A percentile compares a stretch with the other conserved stretches of the same genome.
Conservation (phyloP, 2,329 filamentous ascomycete species). For the Ophiostoma pallidulum region DNA sequence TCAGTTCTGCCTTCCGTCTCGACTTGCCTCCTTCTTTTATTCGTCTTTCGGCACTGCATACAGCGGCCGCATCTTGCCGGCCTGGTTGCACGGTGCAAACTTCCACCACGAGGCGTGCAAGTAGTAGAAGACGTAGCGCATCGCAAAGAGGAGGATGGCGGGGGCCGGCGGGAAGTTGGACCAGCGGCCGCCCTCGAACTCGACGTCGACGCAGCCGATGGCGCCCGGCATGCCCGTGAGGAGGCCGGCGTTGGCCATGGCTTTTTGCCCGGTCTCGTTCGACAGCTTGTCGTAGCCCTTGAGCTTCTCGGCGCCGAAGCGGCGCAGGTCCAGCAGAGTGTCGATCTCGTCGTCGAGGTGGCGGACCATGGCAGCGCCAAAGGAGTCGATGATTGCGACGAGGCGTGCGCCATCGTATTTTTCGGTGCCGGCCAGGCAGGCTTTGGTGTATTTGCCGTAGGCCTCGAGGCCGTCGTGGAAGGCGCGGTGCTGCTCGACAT, state of each 20-base stretch:
- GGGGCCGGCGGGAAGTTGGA: conserved; percentile 18
- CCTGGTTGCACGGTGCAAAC: conserved; percentile 21
- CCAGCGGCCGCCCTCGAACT: conserved; percentile 26
- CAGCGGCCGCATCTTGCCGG: conserved; percentile 19
- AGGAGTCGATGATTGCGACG: conserved; percentile 25
- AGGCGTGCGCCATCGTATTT: conserved; percentile 26
- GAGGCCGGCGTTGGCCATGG: conserved; percentile 18
- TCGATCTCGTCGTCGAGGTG: conserved; percentile 33
- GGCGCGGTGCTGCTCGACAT: conserved; percentile 26
- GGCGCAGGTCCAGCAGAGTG: conserved; percentile 25
- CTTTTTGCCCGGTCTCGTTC: conserved; percentile 15
- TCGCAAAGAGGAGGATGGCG: conserved; percentile 16
- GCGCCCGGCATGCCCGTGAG: conserved; percentile 17
- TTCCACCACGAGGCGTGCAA: conserved; percentile 19
- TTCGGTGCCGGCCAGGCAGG: conserved; percentile 16
- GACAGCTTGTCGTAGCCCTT: conserved; percentile 18
- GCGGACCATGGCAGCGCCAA: conserved; percentile 25
- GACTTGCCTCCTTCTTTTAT: too few relatives aligned
- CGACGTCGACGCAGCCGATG: conserved; percentile 20
- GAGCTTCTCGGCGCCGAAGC: conserved; percentile 24
- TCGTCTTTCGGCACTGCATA: conserved; percentile 19
- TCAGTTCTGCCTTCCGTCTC: too few relatives aligned
- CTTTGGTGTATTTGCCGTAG: conserved; percentile 21
- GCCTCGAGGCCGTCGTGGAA: conserved; percentile 26
- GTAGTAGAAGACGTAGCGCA: conserved; percentile 16